Base-by-base conservation (phyloP, 441 rosid species). In the Cnidoscolus chayamansa region DNA sequence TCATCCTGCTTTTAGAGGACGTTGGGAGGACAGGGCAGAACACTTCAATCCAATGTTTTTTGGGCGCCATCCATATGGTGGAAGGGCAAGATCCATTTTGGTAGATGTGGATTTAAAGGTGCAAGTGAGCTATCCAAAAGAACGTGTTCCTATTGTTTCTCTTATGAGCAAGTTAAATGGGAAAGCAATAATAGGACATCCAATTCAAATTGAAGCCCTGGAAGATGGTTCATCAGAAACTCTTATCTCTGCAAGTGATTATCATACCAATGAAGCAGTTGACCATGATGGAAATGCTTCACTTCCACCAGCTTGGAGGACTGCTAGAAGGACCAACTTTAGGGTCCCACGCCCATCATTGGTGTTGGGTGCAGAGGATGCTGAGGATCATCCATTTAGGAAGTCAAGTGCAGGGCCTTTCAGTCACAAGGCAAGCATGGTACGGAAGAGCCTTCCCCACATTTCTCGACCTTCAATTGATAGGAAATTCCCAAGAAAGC, bases 101-200 rank as follows among this genome's bases (percentile, higher is more conserved):
- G 64, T 87, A 6, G 99, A 93, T 75, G 98, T 91, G 77, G 91
- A 91, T 83, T 78, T 95, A 70, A 86, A 90, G 86, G 99, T 95
- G 77, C 90, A 84, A 86, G 88, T 87, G 60, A 84, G 90, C 80
- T 91, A 93, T 83, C 85, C 68, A 75, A 93, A 84, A 78, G 89
- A 85, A 72, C 89, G 79, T 57, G 97, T 89, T 54, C 99, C 99
- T 8, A 86, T 95, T 69, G 87, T 91, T 71, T 91, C 99, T 37
- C 83, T 87, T 78, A 82, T 81, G 82, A 93, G 99, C 86, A 93
- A 88, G 81, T 72, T 89, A 54, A 83, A 88, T 71, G 94, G 98
- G 71, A 85, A 86, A 81, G 96, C 99, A 64, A 88, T 95, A 73
- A 88, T 93, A 68, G 99, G 99, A 61, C 98, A 93, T 81, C 94